Conservation (phyloP, 257 asterid genomes). For the Lycium barbarum region DNA sequence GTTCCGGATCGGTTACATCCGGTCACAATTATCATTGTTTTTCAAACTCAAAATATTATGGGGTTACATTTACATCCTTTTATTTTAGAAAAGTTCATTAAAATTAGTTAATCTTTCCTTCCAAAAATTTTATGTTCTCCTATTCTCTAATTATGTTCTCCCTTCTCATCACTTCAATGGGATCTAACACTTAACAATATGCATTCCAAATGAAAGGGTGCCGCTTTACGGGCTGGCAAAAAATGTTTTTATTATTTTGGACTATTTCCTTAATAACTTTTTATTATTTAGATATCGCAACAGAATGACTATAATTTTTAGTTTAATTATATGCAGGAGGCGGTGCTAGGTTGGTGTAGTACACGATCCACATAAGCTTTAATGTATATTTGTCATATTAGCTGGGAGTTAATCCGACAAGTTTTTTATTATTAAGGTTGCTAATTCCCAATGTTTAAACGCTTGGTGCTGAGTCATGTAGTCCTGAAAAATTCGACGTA, state of each 20-base stretch:
- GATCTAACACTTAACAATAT: neutral
- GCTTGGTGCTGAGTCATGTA: neutral
- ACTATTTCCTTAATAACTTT: neutral
- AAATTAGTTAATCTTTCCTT: no score
- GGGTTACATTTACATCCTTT: no score
- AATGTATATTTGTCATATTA: neutral
- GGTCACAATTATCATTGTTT: no score
- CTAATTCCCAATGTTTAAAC: neutral
- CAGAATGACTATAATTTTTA: neutral
- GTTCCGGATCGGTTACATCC: no score
- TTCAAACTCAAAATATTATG: no score
- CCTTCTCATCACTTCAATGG: neutral
- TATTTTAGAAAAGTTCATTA: no score
- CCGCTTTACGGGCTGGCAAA: neutral
- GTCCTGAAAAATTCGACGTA: neutral
- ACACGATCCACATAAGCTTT: neutral
- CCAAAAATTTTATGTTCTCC: neutral
- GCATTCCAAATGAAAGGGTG: neutral
- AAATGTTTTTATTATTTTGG: neutral
- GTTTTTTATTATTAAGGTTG: neutral
- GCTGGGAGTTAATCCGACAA: neutral
- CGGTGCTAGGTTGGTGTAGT: slow-evolving; percentile 23
- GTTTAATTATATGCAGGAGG: neutral
- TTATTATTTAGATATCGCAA: neutral
- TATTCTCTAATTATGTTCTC: neutral